Evolutionary conservation across 768 basidiomycete genomes (phyloP).

Genomic region (Rhodotorula paludigena): DNA sequence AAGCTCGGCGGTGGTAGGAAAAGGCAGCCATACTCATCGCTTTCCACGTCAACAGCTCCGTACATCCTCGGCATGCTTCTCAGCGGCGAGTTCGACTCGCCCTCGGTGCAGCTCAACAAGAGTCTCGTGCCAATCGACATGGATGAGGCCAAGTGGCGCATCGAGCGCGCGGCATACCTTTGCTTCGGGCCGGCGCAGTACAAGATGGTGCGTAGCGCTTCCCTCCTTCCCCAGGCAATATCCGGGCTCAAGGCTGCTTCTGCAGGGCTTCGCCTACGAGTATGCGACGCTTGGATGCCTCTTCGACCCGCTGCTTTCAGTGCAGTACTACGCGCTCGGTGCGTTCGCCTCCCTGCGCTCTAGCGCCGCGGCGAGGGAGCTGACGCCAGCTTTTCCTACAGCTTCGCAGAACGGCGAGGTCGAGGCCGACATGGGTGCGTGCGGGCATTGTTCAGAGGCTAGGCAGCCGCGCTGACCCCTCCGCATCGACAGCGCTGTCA

Average conservation of each 20-base stretch:
- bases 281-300: constrained; percentile 77
- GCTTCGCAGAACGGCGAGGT: constrained; percentile 79
- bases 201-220: constrained; percentile 55
- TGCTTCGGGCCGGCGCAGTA: constrained; percentile 77
- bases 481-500: constrained; percentile 54
- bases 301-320: constrained; percentile 81
- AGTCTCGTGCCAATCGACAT: constrained; percentile 49
- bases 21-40: neutral
- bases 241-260: no score
- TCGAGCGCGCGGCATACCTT: constrained; percentile 77
- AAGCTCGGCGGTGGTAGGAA: no score
- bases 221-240: no score
- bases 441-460: neutral
- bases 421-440: constrained; percentile 81
- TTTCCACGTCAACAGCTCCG: constrained; percentile 4
- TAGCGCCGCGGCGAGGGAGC: no score
- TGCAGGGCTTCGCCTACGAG: constrained; percentile 73
- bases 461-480: neutral
- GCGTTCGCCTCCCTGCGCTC: neutral
- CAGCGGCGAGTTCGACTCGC: constrained; percentile 71
- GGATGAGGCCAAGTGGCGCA: constrained; percentile 65
- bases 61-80: constrained; percentile 85
- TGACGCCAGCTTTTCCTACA: neutral
- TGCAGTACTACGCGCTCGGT: constrained; percentile 69
- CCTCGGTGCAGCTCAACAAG: constrained; percentile 55